Percentiles rank a stretch among this genome's conserved stretches.
These are phyloP conservation scores for Diaporthe amygdali DNA, from an alignment of 2,329 filamentous ascomycete species.

Conservation along the genomic window DNA sequence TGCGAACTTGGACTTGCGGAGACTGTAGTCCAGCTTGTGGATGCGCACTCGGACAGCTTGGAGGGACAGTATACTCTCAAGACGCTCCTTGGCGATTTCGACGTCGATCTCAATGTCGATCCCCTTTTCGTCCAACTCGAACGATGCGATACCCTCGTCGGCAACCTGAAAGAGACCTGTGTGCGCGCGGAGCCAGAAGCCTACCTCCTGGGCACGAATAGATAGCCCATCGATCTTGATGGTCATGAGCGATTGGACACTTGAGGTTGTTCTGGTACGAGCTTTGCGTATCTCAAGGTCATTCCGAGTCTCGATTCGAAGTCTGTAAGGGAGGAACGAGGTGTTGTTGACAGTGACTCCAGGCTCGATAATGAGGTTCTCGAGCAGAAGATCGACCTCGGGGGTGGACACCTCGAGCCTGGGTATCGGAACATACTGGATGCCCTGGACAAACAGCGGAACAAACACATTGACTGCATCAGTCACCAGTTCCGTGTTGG, in stretches of 20 bases:
- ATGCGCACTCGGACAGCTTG: slow-evolving; percentile 79
- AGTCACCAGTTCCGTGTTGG: slow-evolving; percentile 73
- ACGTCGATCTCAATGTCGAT: slow-evolving; percentile 87
- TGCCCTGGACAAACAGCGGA: slow-evolving; percentile 74
- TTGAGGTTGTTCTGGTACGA: slow-evolving; percentile 69
- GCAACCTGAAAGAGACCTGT: slow-evolving; percentile 75
- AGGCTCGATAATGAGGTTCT: slow-evolving; percentile 90
- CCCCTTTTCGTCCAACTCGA: slow-evolving; percentile 84
- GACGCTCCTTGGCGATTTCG: slow-evolving; percentile 76
- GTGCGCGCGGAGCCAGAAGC: slow-evolving; percentile 86
- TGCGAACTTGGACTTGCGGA: slow-evolving; percentile 77
- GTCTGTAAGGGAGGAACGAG: slow-evolving; percentile 86
- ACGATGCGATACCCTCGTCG: slow-evolving; percentile 85
- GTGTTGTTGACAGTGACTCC: slow-evolving; percentile 82
- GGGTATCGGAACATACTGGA: slow-evolving; percentile 90
- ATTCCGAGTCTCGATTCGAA: slow-evolving; percentile 84
- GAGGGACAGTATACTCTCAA: slow-evolving; percentile 83
- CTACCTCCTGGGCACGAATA: slow-evolving; percentile 82
- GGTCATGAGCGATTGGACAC: slow-evolving; percentile 73
- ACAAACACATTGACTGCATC: slow-evolving; percentile 83
- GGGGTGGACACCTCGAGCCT: slow-evolving; percentile 87
- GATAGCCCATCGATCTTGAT: slow-evolving; percentile 84
- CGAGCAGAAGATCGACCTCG: slow-evolving; percentile 82
- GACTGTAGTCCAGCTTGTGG: slow-evolving; percentile 82
- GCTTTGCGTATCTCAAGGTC: slow-evolving; percentile 86